Evolutionary conservation across 495 filamentous ascomycete genomes (phyloP).

Genomic region (Aspergillus incahuasiensis): DNA sequence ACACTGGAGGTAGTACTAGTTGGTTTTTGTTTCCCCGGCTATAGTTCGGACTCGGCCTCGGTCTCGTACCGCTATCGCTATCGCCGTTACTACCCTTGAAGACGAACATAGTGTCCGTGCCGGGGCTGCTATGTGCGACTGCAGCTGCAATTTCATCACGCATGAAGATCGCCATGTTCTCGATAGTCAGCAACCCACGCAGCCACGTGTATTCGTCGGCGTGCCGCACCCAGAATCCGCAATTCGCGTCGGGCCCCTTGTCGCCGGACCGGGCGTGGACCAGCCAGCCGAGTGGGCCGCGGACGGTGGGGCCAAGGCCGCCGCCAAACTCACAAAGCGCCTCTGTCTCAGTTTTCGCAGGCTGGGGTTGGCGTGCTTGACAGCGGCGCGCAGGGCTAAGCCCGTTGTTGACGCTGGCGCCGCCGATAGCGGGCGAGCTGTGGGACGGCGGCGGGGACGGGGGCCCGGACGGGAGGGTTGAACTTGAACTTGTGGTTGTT

Average conservation of each 20-base stretch:
- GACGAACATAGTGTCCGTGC: too few species aligned
- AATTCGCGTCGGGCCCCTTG: slow-evolving; percentile 50
- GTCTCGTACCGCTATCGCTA: too few species aligned
- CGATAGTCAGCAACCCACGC: slow-evolving; percentile 38
- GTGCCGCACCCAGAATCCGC: slow-evolving; percentile 50
- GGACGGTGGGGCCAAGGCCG: slow-evolving; percentile 40
- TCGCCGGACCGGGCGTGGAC: slow-evolving; percentile 49
- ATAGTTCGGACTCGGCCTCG: too few species aligned
- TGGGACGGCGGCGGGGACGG: too few species aligned
- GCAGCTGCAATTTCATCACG: slow-evolving; percentile 38
- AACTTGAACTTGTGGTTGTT: too few species aligned
- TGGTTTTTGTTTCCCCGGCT: too few species aligned
- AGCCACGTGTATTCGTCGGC: slow-evolving; percentile 50
- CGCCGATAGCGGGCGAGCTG: not conserved
- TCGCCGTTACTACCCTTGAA: too few species aligned
- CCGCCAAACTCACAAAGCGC: too few species aligned
- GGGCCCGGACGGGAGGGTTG: slow-evolving; percentile 13
- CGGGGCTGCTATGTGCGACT: too few species aligned
- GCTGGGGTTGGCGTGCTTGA: slow-evolving; percentile 3
- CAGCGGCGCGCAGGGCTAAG: too few species aligned
- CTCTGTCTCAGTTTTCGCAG: too few species aligned
- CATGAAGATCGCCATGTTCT: slow-evolving; percentile 34
- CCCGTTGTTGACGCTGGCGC: not conserved
- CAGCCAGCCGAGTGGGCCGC: slow-evolving; percentile 43
- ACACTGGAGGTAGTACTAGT: too few species aligned